Conservation (phyloP, 1,284 basidiomycete genomes). For the Trichosporon asahii region DNA sequence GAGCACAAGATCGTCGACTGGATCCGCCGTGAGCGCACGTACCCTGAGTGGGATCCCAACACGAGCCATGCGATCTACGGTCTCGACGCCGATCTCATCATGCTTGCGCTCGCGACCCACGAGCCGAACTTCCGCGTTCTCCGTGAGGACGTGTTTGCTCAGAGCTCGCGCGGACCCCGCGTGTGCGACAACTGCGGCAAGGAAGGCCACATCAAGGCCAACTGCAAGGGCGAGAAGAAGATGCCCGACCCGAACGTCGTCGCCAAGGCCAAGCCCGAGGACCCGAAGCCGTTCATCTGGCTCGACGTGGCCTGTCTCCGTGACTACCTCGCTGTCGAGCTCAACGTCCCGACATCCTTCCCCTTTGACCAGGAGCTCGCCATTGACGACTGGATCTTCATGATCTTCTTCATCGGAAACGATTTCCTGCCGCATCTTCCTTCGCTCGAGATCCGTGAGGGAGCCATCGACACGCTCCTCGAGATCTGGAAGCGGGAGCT, state of each 20-base stretch:
- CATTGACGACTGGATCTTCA: constrained; percentile 98
- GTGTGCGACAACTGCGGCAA: constrained; percentile 86
- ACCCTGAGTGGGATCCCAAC: constrained; percentile 88
- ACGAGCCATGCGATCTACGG: constrained; percentile 97
- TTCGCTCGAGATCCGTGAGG: constrained; percentile 96
- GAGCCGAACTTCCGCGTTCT: constrained; percentile 97
- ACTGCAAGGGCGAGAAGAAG: constrained; percentile 66
- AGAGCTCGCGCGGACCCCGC: constrained; percentile 65
- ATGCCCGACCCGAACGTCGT: constrained; percentile 59
- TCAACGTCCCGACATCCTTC: constrained; percentile 76
- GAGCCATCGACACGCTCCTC: constrained; percentile 93
- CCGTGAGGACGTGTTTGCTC: constrained; percentile 94
- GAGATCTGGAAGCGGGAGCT: constrained; percentile 93
- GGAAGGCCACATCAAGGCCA: constrained; percentile 87
- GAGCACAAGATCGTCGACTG: constrained; percentile 99
- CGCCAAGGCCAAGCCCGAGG: constrained; percentile 62
- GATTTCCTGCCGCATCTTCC: constrained; percentile 99
- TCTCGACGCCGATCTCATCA: constrained; percentile 97
- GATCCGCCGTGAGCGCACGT: constrained; percentile 83
- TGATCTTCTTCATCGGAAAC: constrained; percentile 99
- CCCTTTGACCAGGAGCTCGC: constrained; percentile 94
- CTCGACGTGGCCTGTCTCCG: constrained; percentile 92
- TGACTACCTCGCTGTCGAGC: constrained; percentile 95
- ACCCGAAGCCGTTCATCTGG: constrained; percentile 98
- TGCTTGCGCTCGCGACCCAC: constrained; percentile 96